phyloP scores from a whole-genome alignment of 371 early-diverging fungal species.

The Lichtheimia hyalospora region DNA sequence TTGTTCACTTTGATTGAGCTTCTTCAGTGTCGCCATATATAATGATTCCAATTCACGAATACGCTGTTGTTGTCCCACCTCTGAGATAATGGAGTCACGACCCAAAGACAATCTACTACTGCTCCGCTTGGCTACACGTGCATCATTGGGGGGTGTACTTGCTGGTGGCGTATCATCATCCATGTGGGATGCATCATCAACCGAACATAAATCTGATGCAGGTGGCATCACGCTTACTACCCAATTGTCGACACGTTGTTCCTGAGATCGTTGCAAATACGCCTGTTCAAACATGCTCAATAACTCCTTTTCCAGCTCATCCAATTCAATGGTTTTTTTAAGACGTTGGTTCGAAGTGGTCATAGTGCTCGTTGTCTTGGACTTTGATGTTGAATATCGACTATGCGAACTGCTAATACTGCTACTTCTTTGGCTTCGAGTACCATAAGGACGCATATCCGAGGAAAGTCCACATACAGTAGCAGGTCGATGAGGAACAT shows the following conservation, averaged over 20 bases:
- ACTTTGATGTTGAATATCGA: background rate
- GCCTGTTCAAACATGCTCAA: slow-evolving; percentile 13
- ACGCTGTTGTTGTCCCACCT: background rate
- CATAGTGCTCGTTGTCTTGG: background rate
- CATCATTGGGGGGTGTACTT: background rate
- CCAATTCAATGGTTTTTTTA: slow-evolving; percentile 7
- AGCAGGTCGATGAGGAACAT: background rate
- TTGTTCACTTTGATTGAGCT: slow-evolving; percentile 8
- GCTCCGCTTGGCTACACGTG: slow-evolving; percentile 1
- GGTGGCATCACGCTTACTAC: slow-evolving; percentile 12
- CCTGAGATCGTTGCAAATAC: background rate
- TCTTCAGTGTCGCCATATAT: background rate
- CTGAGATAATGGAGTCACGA: background rate
- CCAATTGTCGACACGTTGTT: slow-evolving; percentile 12
- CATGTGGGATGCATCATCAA: background rate
- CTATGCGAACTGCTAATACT: slow-evolving; percentile 16
- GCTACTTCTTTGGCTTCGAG: slow-evolving; percentile 6
- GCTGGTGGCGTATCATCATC: slow-evolving; percentile 2
- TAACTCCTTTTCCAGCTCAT: slow-evolving; percentile 13
- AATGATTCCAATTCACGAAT: slow-evolving; percentile 6
- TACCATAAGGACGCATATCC: slow-evolving; percentile 1
- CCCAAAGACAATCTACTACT: slow-evolving; percentile 2
- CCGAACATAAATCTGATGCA: slow-evolving; percentile 3
- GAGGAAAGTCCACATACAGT: background rate
- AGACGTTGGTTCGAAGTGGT: background rate